Evolutionary conservation across 176 grass and related monocot genomes (phyloP).

Genomic region (Oryza brachyantha): DNA sequence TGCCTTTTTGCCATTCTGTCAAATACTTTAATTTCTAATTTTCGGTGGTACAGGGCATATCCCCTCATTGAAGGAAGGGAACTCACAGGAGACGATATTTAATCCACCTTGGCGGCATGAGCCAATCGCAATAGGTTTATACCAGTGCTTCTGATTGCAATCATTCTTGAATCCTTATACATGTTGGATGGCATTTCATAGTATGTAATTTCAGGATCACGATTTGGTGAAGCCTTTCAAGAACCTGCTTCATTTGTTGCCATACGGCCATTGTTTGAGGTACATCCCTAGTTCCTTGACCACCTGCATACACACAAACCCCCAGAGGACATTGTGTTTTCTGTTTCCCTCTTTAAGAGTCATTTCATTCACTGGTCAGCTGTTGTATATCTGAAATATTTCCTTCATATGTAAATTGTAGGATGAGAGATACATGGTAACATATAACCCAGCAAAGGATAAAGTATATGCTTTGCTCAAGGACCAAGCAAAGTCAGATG

Average conservation of each 20-base stretch:
- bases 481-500: slow-evolving; percentile 97
- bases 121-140: slow-evolving; percentile 71
- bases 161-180: background rate
- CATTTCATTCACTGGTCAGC: background rate
- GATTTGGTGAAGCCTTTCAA: slow-evolving; percentile 96
- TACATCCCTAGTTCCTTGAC: slow-evolving; percentile 15
- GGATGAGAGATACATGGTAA: slow-evolving; percentile 96
- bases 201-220: slow-evolving; percentile 54
- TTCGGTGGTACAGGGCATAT: slow-evolving; percentile 57
- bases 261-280: slow-evolving; percentile 80
- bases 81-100: slow-evolving; percentile 94
- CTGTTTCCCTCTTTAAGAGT: background rate
- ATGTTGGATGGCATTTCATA: background rate
- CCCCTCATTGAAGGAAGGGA: slow-evolving; percentile 90
- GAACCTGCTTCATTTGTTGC: slow-evolving; percentile 89
- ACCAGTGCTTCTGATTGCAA: background rate
- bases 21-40: background rate
- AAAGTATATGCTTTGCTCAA: slow-evolving; percentile 99
- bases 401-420: slow-evolving; percentile 29
- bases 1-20: slow-evolving; percentile 8
- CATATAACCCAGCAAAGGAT: slow-evolving; percentile 95
- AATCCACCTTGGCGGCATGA: slow-evolving; percentile 90
- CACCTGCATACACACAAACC: background rate
- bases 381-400: background rate
- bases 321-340: background rate